Conservation (phyloP, 73 alveolate species). For the Symbiodinium pilosum region DNA sequence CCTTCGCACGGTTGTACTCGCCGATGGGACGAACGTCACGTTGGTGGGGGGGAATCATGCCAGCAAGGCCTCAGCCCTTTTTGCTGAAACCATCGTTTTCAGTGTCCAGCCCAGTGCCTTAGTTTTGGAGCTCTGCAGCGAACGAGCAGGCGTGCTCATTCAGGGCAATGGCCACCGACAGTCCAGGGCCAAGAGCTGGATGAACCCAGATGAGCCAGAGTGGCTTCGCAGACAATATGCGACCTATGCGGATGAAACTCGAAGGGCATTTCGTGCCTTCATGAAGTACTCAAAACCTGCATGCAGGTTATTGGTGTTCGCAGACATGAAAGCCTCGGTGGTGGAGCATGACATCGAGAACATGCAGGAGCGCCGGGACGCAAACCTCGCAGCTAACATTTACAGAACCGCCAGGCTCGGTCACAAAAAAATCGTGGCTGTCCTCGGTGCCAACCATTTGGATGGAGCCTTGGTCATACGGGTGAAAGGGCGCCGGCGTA, state of each 20-base stretch:
- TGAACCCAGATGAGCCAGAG: conserved; percentile 21
- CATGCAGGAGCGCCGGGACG: background rate
- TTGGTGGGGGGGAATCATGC: background rate
- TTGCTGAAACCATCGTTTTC: background rate
- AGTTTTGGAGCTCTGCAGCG: conserved; percentile 32
- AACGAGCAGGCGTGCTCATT: background rate
- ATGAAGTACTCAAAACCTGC: background rate
- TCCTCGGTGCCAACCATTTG: conserved; percentile 32
- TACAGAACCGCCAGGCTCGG: background rate
- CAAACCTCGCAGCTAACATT: no score
- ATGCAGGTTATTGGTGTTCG: background rate
- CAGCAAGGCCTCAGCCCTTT: background rate
- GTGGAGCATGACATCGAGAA: background rate
- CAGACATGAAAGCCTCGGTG: background rate
- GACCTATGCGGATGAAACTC: conserved; percentile 7
- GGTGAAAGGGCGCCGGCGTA: no score
- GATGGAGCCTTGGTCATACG: background rate
- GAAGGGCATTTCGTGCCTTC: conserved; percentile 20
- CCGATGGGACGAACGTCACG: background rate
- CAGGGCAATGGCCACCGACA: conserved; percentile 45
- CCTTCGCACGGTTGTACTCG: background rate
- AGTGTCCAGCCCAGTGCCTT: conserved; percentile 15
- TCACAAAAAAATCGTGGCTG: conserved; percentile 10
- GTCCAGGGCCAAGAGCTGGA: background rate
- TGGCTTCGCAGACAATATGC: background rate